These are phyloP conservation scores for Scutellaria galericulata DNA, from an alignment of 257 asterid genomes.

Conservation along the genomic window DNA sequence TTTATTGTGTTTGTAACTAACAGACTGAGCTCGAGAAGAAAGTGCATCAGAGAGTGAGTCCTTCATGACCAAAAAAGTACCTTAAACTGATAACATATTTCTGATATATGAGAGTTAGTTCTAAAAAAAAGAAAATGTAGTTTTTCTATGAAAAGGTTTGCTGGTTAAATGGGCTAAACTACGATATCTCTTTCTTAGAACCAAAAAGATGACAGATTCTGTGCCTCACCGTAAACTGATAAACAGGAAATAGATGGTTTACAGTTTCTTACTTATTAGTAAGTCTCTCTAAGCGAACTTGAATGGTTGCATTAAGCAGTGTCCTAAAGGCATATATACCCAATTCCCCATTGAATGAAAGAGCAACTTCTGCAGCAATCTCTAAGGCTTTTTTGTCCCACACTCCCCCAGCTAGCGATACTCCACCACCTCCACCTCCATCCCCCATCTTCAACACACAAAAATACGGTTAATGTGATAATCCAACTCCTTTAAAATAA, in stretches of 20 bases:
- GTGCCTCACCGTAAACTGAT: not conserved
- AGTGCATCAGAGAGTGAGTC: not conserved
- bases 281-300: conserved; percentile 85
- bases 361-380: conserved; percentile 78
- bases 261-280: conserved; percentile 70
- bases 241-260: not conserved
- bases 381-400: conserved; percentile 80
- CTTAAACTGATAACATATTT: not conserved
- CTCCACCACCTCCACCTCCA: conserved; percentile 93
- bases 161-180: not conserved
- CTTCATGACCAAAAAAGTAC: not conserved
- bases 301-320: conserved; percentile 58
- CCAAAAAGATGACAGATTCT: conserved; percentile 7
- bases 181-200: not conserved
- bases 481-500: conserved; percentile 4
- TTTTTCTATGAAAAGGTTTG: not conserved
- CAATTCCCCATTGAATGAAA: conserved; percentile 74
- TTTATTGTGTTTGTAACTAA: not conserved
- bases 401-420: conserved; percentile 69
- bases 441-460: conserved; percentile 67
- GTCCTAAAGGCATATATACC: conserved; percentile 92
- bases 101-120: not conserved
- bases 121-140: not conserved
- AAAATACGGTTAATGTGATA: not conserved
- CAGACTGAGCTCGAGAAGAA: not conserved